Evolutionary conservation across 352 stramenopile species (phyloP), one percentile per base, ranked within the genome.

Genomic region (Sclerospora graminicola): DNA sequence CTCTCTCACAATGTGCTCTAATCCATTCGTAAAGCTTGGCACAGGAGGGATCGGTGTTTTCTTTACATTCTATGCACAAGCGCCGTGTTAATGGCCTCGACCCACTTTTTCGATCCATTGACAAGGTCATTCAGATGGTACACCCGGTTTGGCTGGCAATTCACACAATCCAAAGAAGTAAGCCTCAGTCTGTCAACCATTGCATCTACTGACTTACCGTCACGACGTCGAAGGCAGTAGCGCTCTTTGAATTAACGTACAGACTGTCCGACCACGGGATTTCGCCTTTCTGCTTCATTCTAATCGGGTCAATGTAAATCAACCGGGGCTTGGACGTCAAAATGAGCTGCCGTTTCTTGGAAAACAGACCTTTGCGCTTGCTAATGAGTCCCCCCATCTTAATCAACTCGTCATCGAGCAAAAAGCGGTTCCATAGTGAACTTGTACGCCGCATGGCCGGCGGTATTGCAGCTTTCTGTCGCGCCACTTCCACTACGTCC

Each of bases 261-360:
- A 93, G 60, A 41, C 61, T 85, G 37, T 82, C 63, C 20, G 81
- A 93, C 81, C 81, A 93, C 32, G 81, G 81, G 31, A 93, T 90
- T 50, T 90, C 81, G 45, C 80, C 78, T 57, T 93, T 90, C 63
- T 93, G 81, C 62, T 82, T 82, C 81, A 90, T 93, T 69, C 81
- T 81, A 65, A 90, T 90, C 36, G 81, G 67, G 45, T 93, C 81
- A 54, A 93, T 93, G 75, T 93, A 93, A 54, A 93, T 93, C 60
- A 93, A 57, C 28, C 81, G 78, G 24, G 81, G 81, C 56, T 79
- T 83, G 0, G 81, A 90, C 20, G 81, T 93, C 41, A 93, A 53
- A 45, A 93, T 87, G 40, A 93, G 58, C 62, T 86, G 81, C 41
- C 81, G 62, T 46, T 90, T 93, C 61, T 92, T 93, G 21, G 81